Percentiles rank a stretch among this genome's conserved stretches.
These are phyloP conservation scores for Colletotrichum theobromicola DNA, from an alignment of 2,329 filamentous ascomycete species.

Conservation along the genomic window DNA sequence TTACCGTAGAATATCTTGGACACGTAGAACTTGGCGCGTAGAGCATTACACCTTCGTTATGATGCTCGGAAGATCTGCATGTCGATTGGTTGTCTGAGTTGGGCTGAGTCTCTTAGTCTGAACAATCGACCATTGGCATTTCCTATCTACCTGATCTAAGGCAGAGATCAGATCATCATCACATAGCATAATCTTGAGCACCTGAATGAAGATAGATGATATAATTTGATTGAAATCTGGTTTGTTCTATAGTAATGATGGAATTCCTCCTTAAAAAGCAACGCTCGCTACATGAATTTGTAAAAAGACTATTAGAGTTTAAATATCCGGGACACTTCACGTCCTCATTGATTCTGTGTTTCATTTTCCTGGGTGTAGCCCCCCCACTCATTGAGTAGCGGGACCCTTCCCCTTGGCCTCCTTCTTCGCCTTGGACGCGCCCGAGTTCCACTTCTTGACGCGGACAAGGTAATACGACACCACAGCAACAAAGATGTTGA, in stretches of 20 bases:
- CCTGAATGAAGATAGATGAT: neutral
- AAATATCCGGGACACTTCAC: neutral
- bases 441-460: conserved; percentile 16
- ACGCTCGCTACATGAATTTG: conserved; percentile 5
- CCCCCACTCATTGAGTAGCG: neutral
- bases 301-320: neutral
- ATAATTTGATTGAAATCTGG: neutral
- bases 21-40: neutral
- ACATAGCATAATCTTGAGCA: neutral
- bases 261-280: neutral
- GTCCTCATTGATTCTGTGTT: neutral
- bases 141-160: too few species aligned
- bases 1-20: rapidly evolving
- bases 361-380: neutral
- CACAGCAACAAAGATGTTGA: conserved; percentile 66
- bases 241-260: neutral
- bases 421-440: conserved; percentile 7
- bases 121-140: too few species aligned
- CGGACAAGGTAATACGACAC: conserved; percentile 63
- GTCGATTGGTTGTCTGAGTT: rapidly evolving
- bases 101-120: too few species aligned
- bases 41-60: neutral
- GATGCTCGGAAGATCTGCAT: neutral
- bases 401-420: conserved; percentile 1
- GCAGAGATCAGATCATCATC: neutral